Evolutionary conservation across 2,329 filamentous ascomycete genomes (phyloP).

Genomic region (Cladophialophora yegresii): DNA sequence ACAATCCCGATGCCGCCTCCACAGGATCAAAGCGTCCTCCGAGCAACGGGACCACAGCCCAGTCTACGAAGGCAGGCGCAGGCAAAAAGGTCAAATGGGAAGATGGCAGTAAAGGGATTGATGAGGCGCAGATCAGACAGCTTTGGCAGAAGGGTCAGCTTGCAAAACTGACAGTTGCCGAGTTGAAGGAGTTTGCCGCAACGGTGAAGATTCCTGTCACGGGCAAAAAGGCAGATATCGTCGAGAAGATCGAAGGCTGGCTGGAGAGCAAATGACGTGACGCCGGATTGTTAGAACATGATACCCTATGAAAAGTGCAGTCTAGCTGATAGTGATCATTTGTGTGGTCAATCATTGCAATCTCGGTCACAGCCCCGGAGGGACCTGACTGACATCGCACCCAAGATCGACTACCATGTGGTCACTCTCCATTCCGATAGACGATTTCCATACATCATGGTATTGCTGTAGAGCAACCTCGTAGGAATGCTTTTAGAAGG

Average conservation of each 20-base stretch:
- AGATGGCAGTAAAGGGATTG: conserved; percentile 23
- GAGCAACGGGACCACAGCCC: conserved; percentile 26
- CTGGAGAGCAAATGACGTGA: conserved; percentile 48
- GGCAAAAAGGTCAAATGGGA: conserved; percentile 55
- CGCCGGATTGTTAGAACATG: background rate
- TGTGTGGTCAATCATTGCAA: conserved; percentile 39
- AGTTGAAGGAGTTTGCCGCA: conserved; percentile 52
- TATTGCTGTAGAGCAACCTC: conserved; percentile 32
- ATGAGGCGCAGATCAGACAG: conserved; percentile 45
- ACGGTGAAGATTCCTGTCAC: conserved; percentile 46
- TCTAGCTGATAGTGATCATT: background rate
- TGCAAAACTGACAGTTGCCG: conserved; percentile 51
- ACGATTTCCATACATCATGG: conserved; percentile 41
- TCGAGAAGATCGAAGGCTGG: conserved; percentile 53
- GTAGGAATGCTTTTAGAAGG: conserved; percentile 40
- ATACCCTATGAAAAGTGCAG: background rate
- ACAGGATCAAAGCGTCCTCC: conserved; percentile 52
- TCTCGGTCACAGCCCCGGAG: conserved; percentile 33
- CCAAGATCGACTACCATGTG: conserved; percentile 37
- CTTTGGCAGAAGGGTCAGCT: conserved; percentile 49
- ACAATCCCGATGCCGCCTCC: conserved; percentile 45
- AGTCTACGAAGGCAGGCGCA: conserved; percentile 20
- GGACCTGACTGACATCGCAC: conserved; percentile 37
- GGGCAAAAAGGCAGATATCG: conserved; percentile 55
- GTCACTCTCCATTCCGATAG: conserved; percentile 38